A percentile compares a stretch with the other conserved stretches of the same genome.
phyloP scores from a whole-genome alignment of 768 basidiomycete genomes.

The Suillus paluster region DNA sequence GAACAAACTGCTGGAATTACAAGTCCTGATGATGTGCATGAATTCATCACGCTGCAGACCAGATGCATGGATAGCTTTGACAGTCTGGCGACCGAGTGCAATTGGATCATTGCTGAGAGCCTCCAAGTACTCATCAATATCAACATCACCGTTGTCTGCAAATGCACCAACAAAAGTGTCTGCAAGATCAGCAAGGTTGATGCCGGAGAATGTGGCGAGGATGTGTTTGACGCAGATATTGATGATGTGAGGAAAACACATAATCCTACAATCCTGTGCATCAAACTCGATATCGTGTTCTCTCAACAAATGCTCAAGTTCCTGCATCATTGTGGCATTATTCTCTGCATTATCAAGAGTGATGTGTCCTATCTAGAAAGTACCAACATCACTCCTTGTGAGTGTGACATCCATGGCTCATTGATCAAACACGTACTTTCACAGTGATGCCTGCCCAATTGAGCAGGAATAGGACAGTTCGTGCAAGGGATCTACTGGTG shows the following conservation, averaged over 20 bases:
- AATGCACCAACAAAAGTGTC: too few relatives aligned
- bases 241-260: slow-evolving; percentile 29
- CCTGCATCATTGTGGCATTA: slow-evolving; percentile 16
- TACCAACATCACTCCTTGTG: too few relatives aligned
- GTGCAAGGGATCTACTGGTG: slow-evolving; percentile 8
- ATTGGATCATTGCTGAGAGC: background rate
- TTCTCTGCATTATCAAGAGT: slow-evolving; percentile 23
- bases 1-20: slow-evolving; percentile 7
- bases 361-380: too few relatives aligned
- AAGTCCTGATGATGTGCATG: background rate
- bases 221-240: slow-evolving; percentile 22
- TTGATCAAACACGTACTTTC: too few relatives aligned
- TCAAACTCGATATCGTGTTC: slow-evolving; percentile 16
- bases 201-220: too few relatives aligned
- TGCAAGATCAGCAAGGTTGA: too few relatives aligned
- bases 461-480: background rate
- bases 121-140: too few relatives aligned
- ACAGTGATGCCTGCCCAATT: slow-evolving; percentile 12
- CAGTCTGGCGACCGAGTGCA: background rate
- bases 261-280: slow-evolving; percentile 14
- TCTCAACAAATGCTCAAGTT: slow-evolving; percentile 2
- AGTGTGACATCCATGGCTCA: too few relatives aligned
- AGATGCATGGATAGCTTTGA: background rate
- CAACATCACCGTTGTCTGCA: too few relatives aligned
- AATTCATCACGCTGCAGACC: slow-evolving; percentile 1